These are phyloP conservation scores for Candida vaughaniae DNA, from an alignment of 805 yeast genomes.

Conservation along the genomic window DNA sequence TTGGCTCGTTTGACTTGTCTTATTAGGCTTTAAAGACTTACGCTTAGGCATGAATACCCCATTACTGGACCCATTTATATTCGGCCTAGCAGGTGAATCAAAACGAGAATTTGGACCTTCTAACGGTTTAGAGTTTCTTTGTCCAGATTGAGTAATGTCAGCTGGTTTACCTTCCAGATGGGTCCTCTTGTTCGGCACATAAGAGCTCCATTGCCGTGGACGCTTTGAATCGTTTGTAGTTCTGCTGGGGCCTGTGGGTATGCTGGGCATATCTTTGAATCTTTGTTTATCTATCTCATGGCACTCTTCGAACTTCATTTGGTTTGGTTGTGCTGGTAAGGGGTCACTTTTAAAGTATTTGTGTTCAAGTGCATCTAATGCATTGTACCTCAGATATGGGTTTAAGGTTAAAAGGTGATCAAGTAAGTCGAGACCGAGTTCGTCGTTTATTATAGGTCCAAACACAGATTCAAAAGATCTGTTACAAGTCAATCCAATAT, in stretches of 20 bases:
- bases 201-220: too few species aligned
- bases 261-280: conserved; percentile 43
- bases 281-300: conserved; percentile 82
- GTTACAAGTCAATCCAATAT: conserved; percentile 43
- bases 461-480: conserved; percentile 53
- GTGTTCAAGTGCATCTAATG: conserved; percentile 72
- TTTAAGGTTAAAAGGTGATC: conserved; percentile 63
- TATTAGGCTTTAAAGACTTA: neutral
- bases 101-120: too few species aligned
- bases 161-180: too few species aligned
- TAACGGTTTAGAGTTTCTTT: too few species aligned
- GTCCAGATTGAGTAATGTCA: too few species aligned
- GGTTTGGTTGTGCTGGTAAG: conserved; percentile 51
- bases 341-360: conserved; percentile 70
- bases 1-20: too few species aligned
- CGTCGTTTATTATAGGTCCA: conserved; percentile 38
- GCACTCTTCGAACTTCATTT: conserved; percentile 72
- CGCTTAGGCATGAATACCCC: conserved; percentile 12
- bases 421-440: conserved; percentile 54
- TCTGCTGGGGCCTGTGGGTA: too few species aligned
- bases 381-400: conserved; percentile 74
- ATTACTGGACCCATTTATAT: too few species aligned
- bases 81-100: too few species aligned
- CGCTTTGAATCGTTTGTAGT: too few species aligned
- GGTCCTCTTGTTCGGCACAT: too few species aligned